These are phyloP conservation scores for Coemansia sp. DNA, from an alignment of 192 early-diverging fungal species.

Conservation along the genomic window DNA sequence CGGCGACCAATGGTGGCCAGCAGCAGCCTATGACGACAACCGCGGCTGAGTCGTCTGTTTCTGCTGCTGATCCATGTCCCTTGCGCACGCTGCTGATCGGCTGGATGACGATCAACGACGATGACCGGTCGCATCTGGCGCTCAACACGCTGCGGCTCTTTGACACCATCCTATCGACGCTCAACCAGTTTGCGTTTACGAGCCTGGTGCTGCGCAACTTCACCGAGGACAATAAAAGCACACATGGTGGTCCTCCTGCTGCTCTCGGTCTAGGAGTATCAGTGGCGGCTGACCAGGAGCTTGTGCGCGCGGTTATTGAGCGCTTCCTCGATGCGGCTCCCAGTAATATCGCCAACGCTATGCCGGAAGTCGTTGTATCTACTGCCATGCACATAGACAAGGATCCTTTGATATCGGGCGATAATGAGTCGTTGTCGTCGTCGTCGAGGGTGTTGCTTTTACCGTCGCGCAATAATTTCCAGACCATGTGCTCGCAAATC, in stretches of 20 bases:
- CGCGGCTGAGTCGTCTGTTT: neutral
- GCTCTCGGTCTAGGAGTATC: constrained; percentile 40
- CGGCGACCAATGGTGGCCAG: no score
- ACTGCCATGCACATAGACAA: constrained; percentile 37
- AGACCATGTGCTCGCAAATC: constrained; percentile 17
- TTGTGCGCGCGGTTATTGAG: constrained; percentile 49
- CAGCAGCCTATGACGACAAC: neutral
- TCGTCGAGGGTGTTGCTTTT: no score
- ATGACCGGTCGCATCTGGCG: constrained; percentile 52
- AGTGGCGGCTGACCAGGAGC: constrained; percentile 44
- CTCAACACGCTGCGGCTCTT: constrained; percentile 63
- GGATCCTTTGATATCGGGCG: no score
- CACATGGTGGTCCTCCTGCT: constrained; percentile 7
- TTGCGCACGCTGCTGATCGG: constrained; percentile 38
- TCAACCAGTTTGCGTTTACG: constrained; percentile 64
- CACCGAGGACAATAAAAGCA: no score
- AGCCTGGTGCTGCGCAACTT: constrained; percentile 64
- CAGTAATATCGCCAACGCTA: constrained; percentile 21
- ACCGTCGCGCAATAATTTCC: constrained; percentile 12
- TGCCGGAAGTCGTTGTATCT: constrained; percentile 41
- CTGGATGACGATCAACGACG: constrained; percentile 51
- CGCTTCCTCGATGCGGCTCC: constrained; percentile 48
- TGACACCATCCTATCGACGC: constrained; percentile 62
- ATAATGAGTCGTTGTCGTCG: neutral
- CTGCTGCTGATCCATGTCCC: neutral